Base-by-base conservation (phyloP, 306 rosid species). In the Glycine latifolia region DNA sequence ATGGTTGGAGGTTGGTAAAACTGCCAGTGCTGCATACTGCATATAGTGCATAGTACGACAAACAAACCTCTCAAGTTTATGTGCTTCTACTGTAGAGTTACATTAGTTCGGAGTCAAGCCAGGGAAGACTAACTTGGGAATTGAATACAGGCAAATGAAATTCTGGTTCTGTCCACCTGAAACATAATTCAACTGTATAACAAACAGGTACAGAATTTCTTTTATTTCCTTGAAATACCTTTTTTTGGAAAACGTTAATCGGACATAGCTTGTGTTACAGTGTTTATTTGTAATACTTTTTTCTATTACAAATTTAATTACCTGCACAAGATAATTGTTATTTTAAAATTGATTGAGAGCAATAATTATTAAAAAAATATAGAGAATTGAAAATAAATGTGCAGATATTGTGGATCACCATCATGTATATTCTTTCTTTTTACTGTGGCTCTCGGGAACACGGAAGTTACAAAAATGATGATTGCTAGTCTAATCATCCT, bases 401-500 rank as follows among this genome's bases (percentile, higher is more conserved):
- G 54, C 8, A 71, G 10, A 52, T 35, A 71, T 10, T 69, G 1
- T 47, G 10, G 2, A 69, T 26, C 3, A 26, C 3, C 60, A 71
- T 71, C 7, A 49, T 71, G 6, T 3, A 49, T 71, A 52, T 20
- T 50, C 76, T 71, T 20, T 71, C 9, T 71, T 71, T 71, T 71
- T 14, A 71, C 62, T 72, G 77, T 72, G 77, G 6, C 5, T 72
- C 77, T 52, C 53, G 63, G 77, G 77, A 72, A 72, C 65, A 56
- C 33, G 54, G 20, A 56, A 47, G 71, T 58, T 61, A 50, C 1
- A 72, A 81, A 62, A 72, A 72, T 43, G 33, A 81, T 81, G 20
- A 73, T 81, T 73, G 79, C 77, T 72, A 52, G 84, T 81, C 74
- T 81, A 73, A 72, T 73, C 66, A 50, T 62, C 58, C 70, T 72